Evolutionary conservation across 2,329 filamentous ascomycete species (phyloP).

Genomic region (Ophidiomyces ophidiicola): DNA sequence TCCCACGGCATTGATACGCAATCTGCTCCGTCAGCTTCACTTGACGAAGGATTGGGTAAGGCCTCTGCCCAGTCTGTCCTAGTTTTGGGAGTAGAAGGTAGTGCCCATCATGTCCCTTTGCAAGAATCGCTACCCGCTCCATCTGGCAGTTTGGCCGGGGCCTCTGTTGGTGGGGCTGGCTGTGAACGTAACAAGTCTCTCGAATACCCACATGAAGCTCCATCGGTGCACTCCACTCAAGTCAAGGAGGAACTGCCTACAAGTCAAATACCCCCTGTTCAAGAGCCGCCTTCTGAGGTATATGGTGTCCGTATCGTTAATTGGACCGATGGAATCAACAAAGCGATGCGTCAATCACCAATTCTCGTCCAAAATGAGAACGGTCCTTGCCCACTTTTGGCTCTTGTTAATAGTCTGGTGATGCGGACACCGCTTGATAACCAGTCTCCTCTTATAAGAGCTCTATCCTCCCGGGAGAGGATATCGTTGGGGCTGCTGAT

Average conservation of each 20-base stretch:
- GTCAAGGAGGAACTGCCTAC: too few relatives aligned
- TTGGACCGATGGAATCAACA: constrained; percentile 58
- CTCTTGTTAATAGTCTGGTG: constrained; percentile 82
- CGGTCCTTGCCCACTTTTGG: constrained; percentile 83
- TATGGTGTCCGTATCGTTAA: constrained; percentile 87
- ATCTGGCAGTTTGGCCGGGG: too few relatives aligned
- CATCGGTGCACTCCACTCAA: too few relatives aligned
- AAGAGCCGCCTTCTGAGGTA: constrained; percentile 45
- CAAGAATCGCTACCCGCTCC: too few relatives aligned
- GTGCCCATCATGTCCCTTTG: too few relatives aligned
- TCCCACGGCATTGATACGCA: too few relatives aligned
- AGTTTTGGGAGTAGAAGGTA: too few relatives aligned
- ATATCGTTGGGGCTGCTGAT: constrained; percentile 75
- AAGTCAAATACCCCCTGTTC: not conserved
- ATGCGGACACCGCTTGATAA: constrained; percentile 60
- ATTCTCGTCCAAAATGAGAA: constrained; percentile 89
- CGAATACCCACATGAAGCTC: too few relatives aligned
- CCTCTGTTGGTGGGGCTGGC: too few relatives aligned
- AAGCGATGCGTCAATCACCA: constrained; percentile 63
- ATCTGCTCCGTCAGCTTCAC: too few relatives aligned
- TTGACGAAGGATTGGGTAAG: too few relatives aligned
- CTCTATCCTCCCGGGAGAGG: constrained; percentile 68
- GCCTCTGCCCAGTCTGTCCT: too few relatives aligned
- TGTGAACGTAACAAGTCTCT: not conserved
- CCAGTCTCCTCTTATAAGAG: constrained; percentile 62